Base-by-base conservation (phyloP, 1,284 basidiomycete genomes). In the Sanghuangporus weigelae region DNA sequence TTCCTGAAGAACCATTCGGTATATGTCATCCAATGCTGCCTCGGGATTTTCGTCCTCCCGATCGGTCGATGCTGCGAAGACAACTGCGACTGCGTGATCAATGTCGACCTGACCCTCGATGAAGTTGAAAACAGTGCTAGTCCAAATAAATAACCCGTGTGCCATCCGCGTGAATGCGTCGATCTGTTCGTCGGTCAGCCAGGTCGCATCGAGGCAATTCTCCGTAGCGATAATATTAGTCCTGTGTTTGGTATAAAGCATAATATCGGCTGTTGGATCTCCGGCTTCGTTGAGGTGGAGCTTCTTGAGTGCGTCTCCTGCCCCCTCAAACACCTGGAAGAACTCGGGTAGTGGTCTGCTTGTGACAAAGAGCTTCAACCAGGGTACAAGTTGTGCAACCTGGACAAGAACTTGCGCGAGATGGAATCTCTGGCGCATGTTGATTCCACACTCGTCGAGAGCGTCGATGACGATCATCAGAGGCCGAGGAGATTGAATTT, bases 61-160 rank as follows among this genome's bases (percentile, higher is more conserved):
- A 6, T 42, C 35, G 19, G 26, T 35, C 4, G 26, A 7, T 8
- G 50, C 12, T 16, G 51, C 44, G 19, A 61, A 46, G 19, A 55
- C 40, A 14, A 35, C 31, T 35, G 50, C 14, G 7, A 61, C 39
- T 44, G 40, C 60, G n/a, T 46, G 36, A 6, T 61, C 39, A 7
- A 42, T 63, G 39, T 53, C 42, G 40, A 67, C 49, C 21, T 60
- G 49, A 3, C 4, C 36, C 14, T 62, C 56, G 19, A 73, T 61
- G 38, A 71, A 69, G 60, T 69, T 72, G 60, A 73, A 65, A 38
- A 71, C 71, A 1, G 72, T 73, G 21, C 66, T 63, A 8, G 72
- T 68, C 59, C 72, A 73, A 21, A 73, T 73, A 49, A 73, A 73
- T 14, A 73, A 60, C 4, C 70, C 69, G n/a, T 66, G 60, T 3